Base-by-base conservation (phyloP, 768 basidiomycete species). In the Xanthoconium purpureum region DNA sequence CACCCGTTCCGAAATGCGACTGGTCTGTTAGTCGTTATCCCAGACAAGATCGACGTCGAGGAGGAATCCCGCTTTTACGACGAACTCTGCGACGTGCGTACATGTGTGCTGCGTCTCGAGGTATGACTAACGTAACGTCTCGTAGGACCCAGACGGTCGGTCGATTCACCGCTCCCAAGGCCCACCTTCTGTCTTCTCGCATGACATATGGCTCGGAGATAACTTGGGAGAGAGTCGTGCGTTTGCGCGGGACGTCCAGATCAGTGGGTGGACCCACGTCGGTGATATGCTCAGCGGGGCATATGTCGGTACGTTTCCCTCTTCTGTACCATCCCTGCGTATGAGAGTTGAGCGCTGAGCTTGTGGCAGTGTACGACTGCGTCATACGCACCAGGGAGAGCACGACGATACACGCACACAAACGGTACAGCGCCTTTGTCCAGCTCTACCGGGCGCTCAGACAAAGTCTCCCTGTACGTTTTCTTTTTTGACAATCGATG, bases 231-330 rank as follows among this genome's bases (percentile, higher is more conserved):
- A 78, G 52, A 80, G 79, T 47, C 65, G 68, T 0, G 75, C 80
- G 2, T 89, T 90, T 62, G 82, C 88, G 5, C 78, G 82, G 49
- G 81, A 84, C 64, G 87, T 89, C 5, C 75, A 75, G 47, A 84
- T 89, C 18, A 75, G 74, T 11, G 88, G 87, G 0, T 89, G 88
- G 88, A 85, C 83, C 17, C 83, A 77, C 58, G 88, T 90, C 8
- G 87, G 87, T 1, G 88, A 88, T 61, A 77, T 76, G 39, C 75
- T 76, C 0, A 80, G 81, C n/a, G 78, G 80, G 0, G 87, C 84
- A 0, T 89, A 89, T 64, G 74, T 88, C 50, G 85, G 85, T 87
- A 52, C 52, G 80, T 69, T 9, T 20, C 14, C 10, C 12, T 1
- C 6, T 5, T 5, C n/a, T n/a, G n/a, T n/a, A n/a, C n/a, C 12